A percentile compares a stretch with the other conserved stretches of the same genome.
phyloP scores from a whole-genome alignment of 345 rosid species.

The Kandelia obovata region DNA sequence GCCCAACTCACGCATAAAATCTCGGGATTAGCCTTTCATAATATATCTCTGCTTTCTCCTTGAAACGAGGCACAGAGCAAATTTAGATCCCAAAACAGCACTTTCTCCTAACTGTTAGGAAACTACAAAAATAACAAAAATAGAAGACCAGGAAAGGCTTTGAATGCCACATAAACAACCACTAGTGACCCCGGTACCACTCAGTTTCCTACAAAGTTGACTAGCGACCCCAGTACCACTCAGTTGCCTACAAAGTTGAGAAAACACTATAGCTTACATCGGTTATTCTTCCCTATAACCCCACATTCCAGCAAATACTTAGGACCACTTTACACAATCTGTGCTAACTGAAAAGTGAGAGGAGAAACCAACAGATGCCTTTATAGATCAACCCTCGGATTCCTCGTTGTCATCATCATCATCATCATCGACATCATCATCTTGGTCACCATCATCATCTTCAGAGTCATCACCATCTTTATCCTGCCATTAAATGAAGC shows the following conservation, averaged over 20 bases:
- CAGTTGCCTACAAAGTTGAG: constrained; percentile 22
- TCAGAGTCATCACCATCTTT: constrained; percentile 51
- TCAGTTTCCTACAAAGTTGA: constrained; percentile 23
- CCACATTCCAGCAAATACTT: constrained; percentile 24
- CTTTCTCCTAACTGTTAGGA: constrained; percentile 6
- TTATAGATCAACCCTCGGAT: constrained; percentile 24
- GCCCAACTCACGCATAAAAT: too few relatives aligned
- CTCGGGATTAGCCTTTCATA: background rate
- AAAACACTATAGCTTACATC: constrained; percentile 6
- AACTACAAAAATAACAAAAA: constrained; percentile 13
- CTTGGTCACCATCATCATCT: constrained; percentile 50
- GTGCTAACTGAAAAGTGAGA: constrained; percentile 17
- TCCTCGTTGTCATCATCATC: constrained; percentile 28
- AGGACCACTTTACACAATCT: constrained; percentile 38
- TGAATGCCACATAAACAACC: constrained; percentile 6
- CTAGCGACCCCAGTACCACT: constrained; percentile 14
- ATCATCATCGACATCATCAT: constrained; percentile 14
- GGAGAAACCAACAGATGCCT: constrained; percentile 2
- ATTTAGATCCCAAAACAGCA: background rate
- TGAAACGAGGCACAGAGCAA: background rate
- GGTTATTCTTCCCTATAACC: constrained; percentile 24
- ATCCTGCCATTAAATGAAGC: constrained; percentile 32
- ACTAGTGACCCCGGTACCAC: constrained; percentile 11
- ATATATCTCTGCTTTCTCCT: constrained; percentile 1
- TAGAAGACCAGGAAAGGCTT: constrained; percentile 14